phyloP scores from a whole-genome alignment of 2,329 filamentous ascomycete genomes.

The Tolypocladium pustulatum region DNA sequence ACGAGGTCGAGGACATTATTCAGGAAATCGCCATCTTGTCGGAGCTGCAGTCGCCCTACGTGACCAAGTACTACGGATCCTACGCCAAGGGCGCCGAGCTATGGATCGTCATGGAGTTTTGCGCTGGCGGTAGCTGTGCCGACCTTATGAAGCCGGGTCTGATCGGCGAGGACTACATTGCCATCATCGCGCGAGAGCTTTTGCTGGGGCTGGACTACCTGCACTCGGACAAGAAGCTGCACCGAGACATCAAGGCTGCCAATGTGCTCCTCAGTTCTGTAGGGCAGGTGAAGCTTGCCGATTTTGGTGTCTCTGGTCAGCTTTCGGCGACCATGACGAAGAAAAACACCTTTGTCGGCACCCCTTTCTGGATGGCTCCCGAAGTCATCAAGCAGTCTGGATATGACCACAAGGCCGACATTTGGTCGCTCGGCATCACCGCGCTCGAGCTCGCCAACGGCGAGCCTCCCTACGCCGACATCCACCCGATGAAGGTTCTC shows the following conservation, averaged over 20 bases:
- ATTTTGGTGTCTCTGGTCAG: constrained; percentile 95
- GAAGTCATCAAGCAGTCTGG: constrained; percentile 98
- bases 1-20: constrained; percentile 98
- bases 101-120: constrained; percentile 99
- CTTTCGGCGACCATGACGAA: constrained; percentile 98
- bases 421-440: constrained; percentile 94
- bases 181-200: constrained; percentile 85
- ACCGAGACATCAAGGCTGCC: constrained; percentile 93
- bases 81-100: constrained; percentile 92
- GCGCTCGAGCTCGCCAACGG: constrained; percentile 85
- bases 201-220: constrained; percentile 86
- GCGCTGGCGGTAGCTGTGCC: constrained; percentile 89
- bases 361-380: constrained; percentile 98
- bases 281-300: constrained; percentile 92
- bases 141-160: constrained; percentile 90
- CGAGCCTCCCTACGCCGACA: constrained; percentile 90
- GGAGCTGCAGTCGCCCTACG: constrained; percentile 88
- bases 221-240: constrained; percentile 90
- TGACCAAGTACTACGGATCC: constrained; percentile 96
- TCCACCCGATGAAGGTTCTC: constrained; percentile 96
- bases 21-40: constrained; percentile 97
- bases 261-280: constrained; percentile 84
- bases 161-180: constrained; percentile 92
- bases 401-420: constrained; percentile 95
- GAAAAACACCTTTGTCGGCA: constrained; percentile 98